Base-by-base conservation (phyloP, 306 rosid species). In the Hylodesmum podocarpum region DNA sequence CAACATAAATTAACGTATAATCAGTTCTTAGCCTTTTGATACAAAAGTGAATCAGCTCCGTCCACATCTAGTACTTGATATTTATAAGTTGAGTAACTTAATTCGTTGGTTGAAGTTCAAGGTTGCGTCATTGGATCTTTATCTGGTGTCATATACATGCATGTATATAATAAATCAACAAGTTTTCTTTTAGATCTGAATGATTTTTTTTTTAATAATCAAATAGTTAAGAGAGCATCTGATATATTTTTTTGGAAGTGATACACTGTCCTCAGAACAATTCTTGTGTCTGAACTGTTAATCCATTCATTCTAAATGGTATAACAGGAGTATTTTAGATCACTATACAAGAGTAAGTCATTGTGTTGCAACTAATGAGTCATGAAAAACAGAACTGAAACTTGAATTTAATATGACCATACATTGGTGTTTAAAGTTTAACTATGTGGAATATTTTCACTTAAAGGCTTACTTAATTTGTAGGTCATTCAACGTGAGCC, bases 401-500 rank as follows among this genome's bases (percentile, higher is more conserved):
- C 18, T 83, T 70, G 50, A 37, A 67, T 19, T 59, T 34, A 54
- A 47, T 75, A 19, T 75, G 55, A 40, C 39, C 43, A n/a, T 57
- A 24, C 70, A 40, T 70, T 64, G 27, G 12, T 36, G 34, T 46
- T 15, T 75, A 34, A 6, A 74, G 14, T 75, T 63, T 47, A 37
- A 69, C 63, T 25, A 41, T 44, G 39, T 50, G 41, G 47, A 76
- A 78, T 40, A 31, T 78, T 44, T 73, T 74, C 50, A 81, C 67
- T 80, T 59, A 47, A 62, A 5, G 68, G 44, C 61, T 74, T 73
- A 69, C 73, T 69, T 82, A 58, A 27, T 81, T 28, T 85, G 86
- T 75, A 95, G 97, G 96, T 95, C 79, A 92, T 90, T 89, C 98
- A 89, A 74, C 98, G 97, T n/a, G 97, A 95, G 44, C 92, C 97